phyloP scores from a whole-genome alignment of 2,329 filamentous ascomycete species.

The Xylariomycetidae sp. region DNA sequence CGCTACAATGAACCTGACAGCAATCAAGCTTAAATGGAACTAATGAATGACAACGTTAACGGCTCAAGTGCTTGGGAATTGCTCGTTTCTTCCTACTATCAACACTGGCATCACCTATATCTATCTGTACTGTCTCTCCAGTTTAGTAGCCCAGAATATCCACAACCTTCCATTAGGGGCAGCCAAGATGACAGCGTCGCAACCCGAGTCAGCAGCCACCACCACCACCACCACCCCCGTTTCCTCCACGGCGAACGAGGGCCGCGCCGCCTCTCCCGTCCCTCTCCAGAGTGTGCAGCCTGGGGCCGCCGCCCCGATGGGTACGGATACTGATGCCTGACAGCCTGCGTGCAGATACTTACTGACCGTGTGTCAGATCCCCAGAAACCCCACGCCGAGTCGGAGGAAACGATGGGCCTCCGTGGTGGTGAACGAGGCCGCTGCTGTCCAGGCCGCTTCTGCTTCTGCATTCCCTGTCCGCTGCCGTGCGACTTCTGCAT shows the following conservation, averaged over 20 bases:
- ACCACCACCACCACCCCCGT: neutral
- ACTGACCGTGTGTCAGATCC: constrained; percentile 7
- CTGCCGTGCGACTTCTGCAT: constrained; percentile 23
- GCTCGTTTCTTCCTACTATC: no score
- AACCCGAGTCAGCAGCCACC: neutral
- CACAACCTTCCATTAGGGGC: neutral
- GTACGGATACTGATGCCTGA: neutral
- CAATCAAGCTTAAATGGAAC: no score
- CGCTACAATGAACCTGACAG: no score
- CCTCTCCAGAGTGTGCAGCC: neutral
- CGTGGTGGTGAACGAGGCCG: constrained; percentile 19
- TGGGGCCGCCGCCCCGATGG: neutral
- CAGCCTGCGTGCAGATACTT: neutral
- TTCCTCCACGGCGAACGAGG: neutral
- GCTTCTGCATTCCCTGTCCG: constrained; percentile 23
- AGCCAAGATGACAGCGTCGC: neutral
- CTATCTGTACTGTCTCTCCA: no score
- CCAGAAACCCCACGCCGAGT: constrained; percentile 9
- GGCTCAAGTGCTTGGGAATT: no score
- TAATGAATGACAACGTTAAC: no score
- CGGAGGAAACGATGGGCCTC: constrained; percentile 12
- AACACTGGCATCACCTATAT: no score
- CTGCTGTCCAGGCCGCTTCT: constrained; percentile 20
- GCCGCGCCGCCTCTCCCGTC: no score
- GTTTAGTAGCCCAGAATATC: no score